Conservation (phyloP, 441 rosid species). For the Gossypium davidsonii region DNA sequence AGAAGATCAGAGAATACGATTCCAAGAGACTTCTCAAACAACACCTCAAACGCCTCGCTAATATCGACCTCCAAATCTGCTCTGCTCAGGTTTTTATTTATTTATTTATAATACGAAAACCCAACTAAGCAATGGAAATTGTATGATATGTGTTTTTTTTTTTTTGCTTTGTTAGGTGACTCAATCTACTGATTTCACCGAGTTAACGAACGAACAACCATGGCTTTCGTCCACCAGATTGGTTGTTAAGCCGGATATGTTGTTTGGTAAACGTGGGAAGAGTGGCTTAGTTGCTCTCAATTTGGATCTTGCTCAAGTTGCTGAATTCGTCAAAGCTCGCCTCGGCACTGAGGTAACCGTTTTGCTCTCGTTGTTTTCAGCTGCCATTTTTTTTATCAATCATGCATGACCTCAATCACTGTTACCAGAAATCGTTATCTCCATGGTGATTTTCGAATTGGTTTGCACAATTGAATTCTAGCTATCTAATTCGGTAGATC, state of each 20-base stretch:
- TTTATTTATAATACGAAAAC: neutral
- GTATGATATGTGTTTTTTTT: neutral
- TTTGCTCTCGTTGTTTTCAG: neutral
- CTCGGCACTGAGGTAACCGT: conserved; percentile 64
- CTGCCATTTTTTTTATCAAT: neutral
- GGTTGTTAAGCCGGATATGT: conserved; percentile 93
- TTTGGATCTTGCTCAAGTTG: conserved; percentile 87
- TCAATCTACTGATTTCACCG: conserved; percentile 69
- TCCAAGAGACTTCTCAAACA: conserved; percentile 79
- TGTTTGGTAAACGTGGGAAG: conserved; percentile 90
- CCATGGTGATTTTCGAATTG: too few species aligned
- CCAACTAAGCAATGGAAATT: neutral
- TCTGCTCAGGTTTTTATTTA: conserved; percentile 60
- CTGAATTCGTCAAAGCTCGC: conserved; percentile 75
- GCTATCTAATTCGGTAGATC: too few species aligned
- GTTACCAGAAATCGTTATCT: too few species aligned
- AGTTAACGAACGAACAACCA: conserved; percentile 61
- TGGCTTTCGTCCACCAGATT: conserved; percentile 77
- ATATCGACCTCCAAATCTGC: conserved; percentile 56
- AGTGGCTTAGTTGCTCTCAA: conserved; percentile 84
- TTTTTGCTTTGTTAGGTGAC: conserved; percentile 42
- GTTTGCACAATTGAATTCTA: too few species aligned
- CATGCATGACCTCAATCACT: neutral
- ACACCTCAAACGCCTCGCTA: conserved; percentile 70
- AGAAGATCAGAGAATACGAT: conserved; percentile 94